These are phyloP conservation scores for Alternaria postmessia DNA, from an alignment of 2,329 filamentous ascomycete species.

Conservation along the genomic window DNA sequence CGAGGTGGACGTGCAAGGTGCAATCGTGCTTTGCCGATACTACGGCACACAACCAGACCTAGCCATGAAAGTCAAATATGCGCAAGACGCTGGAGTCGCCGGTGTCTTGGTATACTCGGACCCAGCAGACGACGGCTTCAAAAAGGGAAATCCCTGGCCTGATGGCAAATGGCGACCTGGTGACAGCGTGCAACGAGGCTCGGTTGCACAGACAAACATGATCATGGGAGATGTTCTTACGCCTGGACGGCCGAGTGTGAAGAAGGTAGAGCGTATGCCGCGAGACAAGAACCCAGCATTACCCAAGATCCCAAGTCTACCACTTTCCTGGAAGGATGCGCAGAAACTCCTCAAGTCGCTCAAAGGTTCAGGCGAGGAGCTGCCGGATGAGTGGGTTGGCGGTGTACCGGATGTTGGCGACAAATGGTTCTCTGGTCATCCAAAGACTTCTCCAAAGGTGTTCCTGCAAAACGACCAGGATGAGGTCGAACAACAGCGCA, in stretches of 20 bases:
- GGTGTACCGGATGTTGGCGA: conserved; percentile 73
- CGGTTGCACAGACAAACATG: conserved; percentile 82
- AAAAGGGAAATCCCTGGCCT: conserved; percentile 75
- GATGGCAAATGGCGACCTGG: conserved; percentile 80
- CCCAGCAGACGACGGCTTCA: conserved; percentile 82
- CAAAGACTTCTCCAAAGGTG: conserved; percentile 73
- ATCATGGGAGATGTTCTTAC: conserved; percentile 91
- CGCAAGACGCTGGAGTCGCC: conserved; percentile 82
- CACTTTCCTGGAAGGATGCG: conserved; percentile 88
- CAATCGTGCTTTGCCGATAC: conserved; percentile 84
- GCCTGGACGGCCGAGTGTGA: conserved; percentile 80
- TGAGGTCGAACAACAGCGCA: conserved; percentile 79
- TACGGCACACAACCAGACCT: conserved; percentile 76
- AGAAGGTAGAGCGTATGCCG: conserved; percentile 70
- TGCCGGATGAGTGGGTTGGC: conserved; percentile 76
- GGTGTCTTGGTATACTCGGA: conserved; percentile 95
- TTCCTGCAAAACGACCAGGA: conserved; percentile 87
- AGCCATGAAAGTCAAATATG: conserved; percentile 86
- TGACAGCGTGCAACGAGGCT: conserved; percentile 82
- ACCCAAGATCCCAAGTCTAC: conserved; percentile 85
- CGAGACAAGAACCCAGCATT: conserved; percentile 76
- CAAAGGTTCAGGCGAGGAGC: conserved; percentile 74
- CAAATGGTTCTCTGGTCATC: conserved; percentile 86
- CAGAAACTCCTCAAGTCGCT: conserved; percentile 78
- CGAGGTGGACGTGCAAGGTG: conserved; percentile 76